Evolutionary conservation across 2,329 filamentous ascomycete species (phyloP), one percentile per base, ranked within the genome.

Genomic region (Diaporthe nobilis): DNA sequence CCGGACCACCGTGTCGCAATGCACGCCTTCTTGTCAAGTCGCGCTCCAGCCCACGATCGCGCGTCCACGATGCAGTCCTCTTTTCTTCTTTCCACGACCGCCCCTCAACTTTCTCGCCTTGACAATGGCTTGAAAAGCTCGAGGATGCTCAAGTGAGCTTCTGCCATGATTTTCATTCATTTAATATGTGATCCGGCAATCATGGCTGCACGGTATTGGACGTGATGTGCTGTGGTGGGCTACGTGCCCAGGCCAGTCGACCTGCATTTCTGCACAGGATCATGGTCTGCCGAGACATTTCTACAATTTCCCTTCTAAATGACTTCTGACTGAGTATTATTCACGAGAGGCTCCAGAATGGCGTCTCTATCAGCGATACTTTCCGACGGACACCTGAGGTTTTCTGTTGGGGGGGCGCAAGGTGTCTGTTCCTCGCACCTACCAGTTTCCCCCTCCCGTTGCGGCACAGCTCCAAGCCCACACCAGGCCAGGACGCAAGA

Each of bases 21-120:
- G 73, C 73, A 53, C 58, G 37, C 68, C 28, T 75, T 53, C 61
- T 70, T 58, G 73, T 39, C 47, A 37, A 67, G 60, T 49, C 37
- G 72, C 68, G n/a, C 51, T 73, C 17, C 37, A 22, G 44, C 67
- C 61, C 73, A 71, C 67, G 61, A 75, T 73, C 73, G 70, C 73
- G 61, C 63, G 44, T 70, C 37, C 55, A 63, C 73, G 73, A 75
- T 75, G 75, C 75, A 51, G 55, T 37, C 15, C 28, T 58, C 37
- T 31, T 37, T 51, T 25, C 31, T 55, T n/a, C 20, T 60, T 71
- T 44, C n/a, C 42, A 37, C 34, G 22, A 17, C 25, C 47, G 31
- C 37, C 55, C 73, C 70, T 70, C 55, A 42, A 63, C 60, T 39
- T 55, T 17, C n/a, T 34, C 25, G 4, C 13, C 7, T 17, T 51